Evolutionary conservation across 163 green algal species (phyloP).

Genomic region (Scenedesmus sp.): DNA sequence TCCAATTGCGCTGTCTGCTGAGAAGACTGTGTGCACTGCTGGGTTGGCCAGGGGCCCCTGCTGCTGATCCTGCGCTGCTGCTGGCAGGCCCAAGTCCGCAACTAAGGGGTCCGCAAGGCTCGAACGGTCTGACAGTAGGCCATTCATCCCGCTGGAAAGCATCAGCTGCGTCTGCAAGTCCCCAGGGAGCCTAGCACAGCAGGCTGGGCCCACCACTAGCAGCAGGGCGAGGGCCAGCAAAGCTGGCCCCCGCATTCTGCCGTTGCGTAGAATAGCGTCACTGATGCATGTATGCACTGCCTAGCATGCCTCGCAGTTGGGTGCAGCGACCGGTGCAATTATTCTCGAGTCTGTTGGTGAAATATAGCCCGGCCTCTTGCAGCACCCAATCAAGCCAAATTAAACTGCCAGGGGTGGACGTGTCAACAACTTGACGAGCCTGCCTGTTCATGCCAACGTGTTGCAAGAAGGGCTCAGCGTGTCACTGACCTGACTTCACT

Average conservation of each 20-base stretch:
- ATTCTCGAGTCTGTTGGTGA: neutral
- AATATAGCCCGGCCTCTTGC: neutral
- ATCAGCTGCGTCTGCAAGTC: neutral
- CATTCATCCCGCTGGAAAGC: conserved; percentile 8
- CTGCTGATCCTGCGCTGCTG: conserved; percentile 5
- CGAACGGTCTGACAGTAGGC: conserved; percentile 7
- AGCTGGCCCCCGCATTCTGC: conserved; percentile 6
- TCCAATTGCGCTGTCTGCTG: conserved; percentile 13
- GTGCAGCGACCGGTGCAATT: neutral
- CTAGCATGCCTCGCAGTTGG: neutral
- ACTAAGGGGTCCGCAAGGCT: neutral
- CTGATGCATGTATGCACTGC: neutral
- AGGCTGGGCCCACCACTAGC: neutral
- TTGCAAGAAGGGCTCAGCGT: conserved; percentile 5
- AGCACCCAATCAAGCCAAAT: neutral
- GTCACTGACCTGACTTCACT: neutral
- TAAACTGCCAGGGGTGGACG: neutral
- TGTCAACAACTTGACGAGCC: neutral
- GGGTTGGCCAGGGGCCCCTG: conserved; percentile 30
- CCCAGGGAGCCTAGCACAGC: neutral
- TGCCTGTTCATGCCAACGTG: neutral
- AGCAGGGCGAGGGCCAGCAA: neutral
- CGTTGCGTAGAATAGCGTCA: neutral
- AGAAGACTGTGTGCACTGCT: conserved; percentile 18
- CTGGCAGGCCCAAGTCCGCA: conserved; percentile 14